phyloP scores from a whole-genome alignment of 371 early-diverging fungal genomes.

The Mucor racemosus region DNA sequence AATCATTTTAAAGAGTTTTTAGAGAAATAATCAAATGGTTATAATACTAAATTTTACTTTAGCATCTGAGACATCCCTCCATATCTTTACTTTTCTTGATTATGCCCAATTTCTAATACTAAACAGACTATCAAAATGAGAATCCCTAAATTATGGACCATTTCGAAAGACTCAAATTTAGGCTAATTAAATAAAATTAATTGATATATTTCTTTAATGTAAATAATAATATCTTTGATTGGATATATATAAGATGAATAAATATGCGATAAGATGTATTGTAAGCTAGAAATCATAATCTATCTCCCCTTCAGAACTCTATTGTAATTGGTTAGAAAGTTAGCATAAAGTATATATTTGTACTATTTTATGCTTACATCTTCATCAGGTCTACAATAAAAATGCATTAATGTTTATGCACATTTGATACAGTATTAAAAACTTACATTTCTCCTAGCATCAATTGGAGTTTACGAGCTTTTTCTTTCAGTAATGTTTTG shows the following conservation, averaged over 20 bases:
- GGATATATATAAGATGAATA: background rate
- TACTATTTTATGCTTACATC: constrained; percentile 19
- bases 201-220: background rate
- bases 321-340: background rate
- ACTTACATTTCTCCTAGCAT: constrained; percentile 31
- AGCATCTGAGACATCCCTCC: too few relatives aligned
- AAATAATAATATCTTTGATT: background rate
- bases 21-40: too few relatives aligned
- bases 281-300: constrained; percentile 17
- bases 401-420: background rate
- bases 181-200: too few relatives aligned
- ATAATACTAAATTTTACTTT: too few relatives aligned
- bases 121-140: too few relatives aligned
- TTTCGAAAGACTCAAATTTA: too few relatives aligned
- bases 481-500: constrained; percentile 28
- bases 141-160: too few relatives aligned
- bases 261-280: background rate
- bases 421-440: background rate
- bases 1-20: too few relatives aligned
- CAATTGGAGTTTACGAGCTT: constrained; percentile 21
- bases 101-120: too few relatives aligned
- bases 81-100: too few relatives aligned
- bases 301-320: constrained; percentile 33
- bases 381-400: constrained; percentile 28
- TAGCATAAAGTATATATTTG: background rate